phyloP scores from a whole-genome alignment of 495 filamentous ascomycete genomes.

The Penicillium atrosanguineum region DNA sequence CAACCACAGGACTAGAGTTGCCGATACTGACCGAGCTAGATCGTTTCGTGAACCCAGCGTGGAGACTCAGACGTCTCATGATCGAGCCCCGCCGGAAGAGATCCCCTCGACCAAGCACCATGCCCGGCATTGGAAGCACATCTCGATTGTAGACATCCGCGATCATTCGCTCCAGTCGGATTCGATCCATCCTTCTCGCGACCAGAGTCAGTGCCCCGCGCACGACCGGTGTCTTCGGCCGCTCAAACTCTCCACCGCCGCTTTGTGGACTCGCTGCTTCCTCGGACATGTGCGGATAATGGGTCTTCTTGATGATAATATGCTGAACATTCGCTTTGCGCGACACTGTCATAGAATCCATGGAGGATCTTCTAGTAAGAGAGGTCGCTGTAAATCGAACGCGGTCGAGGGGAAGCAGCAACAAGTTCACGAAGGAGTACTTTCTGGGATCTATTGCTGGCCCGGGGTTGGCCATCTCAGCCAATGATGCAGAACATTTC shows the following conservation, averaged over 20 bases:
- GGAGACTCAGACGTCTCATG: slow-evolving; percentile 74
- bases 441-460: slow-evolving; percentile 25
- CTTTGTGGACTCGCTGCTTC: slow-evolving; percentile 17
- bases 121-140: slow-evolving; percentile 80
- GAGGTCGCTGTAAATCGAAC: slow-evolving; percentile 70
- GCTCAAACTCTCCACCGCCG: slow-evolving; percentile 31
- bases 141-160: slow-evolving; percentile 84
- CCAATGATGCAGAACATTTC: slow-evolving; percentile 27
- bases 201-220: slow-evolving; percentile 35
- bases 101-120: slow-evolving; percentile 63
- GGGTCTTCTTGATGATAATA: slow-evolving; percentile 89
- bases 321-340: slow-evolving; percentile 56
- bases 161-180: slow-evolving; percentile 71
- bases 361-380: slow-evolving; percentile 72
- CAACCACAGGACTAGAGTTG: slow-evolving; percentile 8
- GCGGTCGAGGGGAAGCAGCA: slow-evolving; percentile 70
- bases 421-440: slow-evolving; percentile 57
- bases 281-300: slow-evolving; percentile 57
- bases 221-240: slow-evolving; percentile 22
- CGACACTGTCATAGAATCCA: slow-evolving; percentile 72
- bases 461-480: slow-evolving; percentile 22
- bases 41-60: slow-evolving; percentile 28
- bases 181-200: slow-evolving; percentile 71
- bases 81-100: slow-evolving; percentile 66
- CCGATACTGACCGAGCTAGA: slow-evolving; percentile 30